A percentile compares a stretch with the other conserved stretches of the same genome.
Evolutionary conservation across 2,329 filamentous ascomycete genomes (phyloP).

Genomic region (Fusarium pseudocircinatum): DNA sequence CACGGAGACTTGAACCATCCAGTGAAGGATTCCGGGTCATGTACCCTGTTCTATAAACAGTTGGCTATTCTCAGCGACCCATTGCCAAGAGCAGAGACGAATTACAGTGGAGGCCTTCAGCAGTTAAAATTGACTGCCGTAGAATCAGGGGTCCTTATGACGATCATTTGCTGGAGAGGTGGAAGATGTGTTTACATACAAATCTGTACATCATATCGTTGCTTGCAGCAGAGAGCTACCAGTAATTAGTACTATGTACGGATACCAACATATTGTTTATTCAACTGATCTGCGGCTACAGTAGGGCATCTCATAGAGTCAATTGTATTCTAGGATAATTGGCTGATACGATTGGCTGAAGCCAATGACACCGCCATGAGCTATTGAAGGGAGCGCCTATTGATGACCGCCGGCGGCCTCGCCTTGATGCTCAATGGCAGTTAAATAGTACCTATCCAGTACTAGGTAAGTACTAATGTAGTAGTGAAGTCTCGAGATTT

Average conservation of each 20-base stretch:
- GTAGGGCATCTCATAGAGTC: neutral
- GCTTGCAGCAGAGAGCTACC: neutral
- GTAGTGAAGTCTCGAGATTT: neutral
- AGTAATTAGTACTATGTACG: neutral
- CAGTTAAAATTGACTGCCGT: constrained; percentile 2
- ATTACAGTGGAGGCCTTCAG: neutral
- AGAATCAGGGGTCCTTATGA: constrained; percentile 10
- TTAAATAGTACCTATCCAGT: neutral
- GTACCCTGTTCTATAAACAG: constrained; percentile 1
- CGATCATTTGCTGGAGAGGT: neutral
- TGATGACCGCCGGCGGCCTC: constrained; percentile 3
- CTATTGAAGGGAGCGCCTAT: neutral
- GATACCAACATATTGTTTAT: neutral
- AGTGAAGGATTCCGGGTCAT: neutral
- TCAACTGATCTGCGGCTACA: neutral
- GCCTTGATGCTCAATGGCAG: neutral
- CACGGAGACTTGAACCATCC: neutral
- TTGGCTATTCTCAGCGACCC: neutral
- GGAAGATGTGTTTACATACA: neutral
- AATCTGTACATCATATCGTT: neutral
- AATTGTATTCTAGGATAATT: neutral
- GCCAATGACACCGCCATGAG: neutral
- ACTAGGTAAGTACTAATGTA: neutral
- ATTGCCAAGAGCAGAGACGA: constrained; percentile 4
- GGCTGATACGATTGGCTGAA: constrained; percentile 14